A percentile compares a stretch with the other conserved stretches of the same genome.
phyloP scores from a whole-genome alignment of 192 early-diverging fungal species.

The Backusella macrospora region DNA sequence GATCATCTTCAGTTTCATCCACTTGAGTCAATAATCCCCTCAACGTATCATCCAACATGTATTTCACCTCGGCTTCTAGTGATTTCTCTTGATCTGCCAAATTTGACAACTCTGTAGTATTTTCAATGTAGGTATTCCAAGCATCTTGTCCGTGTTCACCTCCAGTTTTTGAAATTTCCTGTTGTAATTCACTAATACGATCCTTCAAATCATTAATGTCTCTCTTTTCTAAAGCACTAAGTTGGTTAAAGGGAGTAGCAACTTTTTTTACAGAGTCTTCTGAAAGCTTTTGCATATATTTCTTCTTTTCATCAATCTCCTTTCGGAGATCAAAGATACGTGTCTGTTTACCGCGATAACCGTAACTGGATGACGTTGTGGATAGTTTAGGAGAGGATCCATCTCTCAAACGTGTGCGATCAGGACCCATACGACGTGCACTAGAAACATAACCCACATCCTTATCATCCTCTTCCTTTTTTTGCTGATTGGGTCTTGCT shows the following conservation, averaged over 20 bases:
- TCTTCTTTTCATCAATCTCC: slow-evolving; percentile 34
- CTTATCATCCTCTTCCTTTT: slow-evolving; percentile 26
- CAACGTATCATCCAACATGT: slow-evolving; percentile 42
- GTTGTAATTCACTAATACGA: slow-evolving; percentile 46
- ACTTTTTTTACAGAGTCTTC: slow-evolving; percentile 19
- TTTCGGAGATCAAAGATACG: slow-evolving; percentile 40
- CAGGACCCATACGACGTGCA: slow-evolving; percentile 42
- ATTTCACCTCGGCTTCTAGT: slow-evolving; percentile 47
- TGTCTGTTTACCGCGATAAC: slow-evolving; percentile 40
- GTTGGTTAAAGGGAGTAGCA: slow-evolving; percentile 19
- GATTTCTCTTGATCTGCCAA: slow-evolving; percentile 52
- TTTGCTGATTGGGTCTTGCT: background rate
- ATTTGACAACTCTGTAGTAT: slow-evolving; percentile 44
- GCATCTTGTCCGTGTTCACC: slow-evolving; percentile 11
- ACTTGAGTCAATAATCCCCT: slow-evolving; percentile 43
- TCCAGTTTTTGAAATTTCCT: slow-evolving; percentile 28
- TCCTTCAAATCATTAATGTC: slow-evolving; percentile 48
- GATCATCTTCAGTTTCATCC: slow-evolving; percentile 48
- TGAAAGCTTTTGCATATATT: slow-evolving; percentile 6
- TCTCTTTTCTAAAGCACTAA: slow-evolving; percentile 37
- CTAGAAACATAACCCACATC: slow-evolving; percentile 45
- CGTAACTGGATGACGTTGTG: slow-evolving; percentile 27
- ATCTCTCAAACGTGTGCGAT: slow-evolving; percentile 21
- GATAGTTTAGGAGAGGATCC: slow-evolving; percentile 12
- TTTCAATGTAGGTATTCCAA: slow-evolving; percentile 37